A percentile compares a stretch with the other conserved stretches of the same genome.
Evolutionary conservation across 2,329 filamentous ascomycete species (phyloP).

Genomic region (Alternaria longipes): DNA sequence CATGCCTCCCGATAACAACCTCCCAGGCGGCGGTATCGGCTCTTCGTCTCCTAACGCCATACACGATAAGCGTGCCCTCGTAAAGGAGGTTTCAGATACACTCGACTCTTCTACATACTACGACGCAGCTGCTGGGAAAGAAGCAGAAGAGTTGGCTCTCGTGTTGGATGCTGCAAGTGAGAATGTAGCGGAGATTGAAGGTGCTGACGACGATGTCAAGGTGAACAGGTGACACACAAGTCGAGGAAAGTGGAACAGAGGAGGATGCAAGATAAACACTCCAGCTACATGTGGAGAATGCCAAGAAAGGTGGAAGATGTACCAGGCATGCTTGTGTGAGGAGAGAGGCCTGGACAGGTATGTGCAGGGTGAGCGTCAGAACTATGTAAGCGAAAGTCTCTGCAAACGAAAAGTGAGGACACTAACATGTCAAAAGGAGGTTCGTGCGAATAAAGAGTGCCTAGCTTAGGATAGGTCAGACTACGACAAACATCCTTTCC

Average conservation of each 20-base stretch:
- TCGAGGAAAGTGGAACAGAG: neutral
- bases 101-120: neutral
- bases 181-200: neutral
- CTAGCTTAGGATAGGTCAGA: neutral
- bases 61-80: neutral
- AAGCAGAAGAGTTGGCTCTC: slow-evolving; percentile 1
- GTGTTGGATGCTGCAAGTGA: neutral
- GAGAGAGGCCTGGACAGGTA: neutral
- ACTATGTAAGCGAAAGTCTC: neutral
- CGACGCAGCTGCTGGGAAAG: neutral
- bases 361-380: neutral
- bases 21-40: neutral
- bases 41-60: neutral
- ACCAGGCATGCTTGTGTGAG: neutral
- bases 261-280: neutral
- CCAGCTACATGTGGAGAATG: neutral
- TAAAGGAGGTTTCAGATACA: neutral
- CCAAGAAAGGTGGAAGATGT: neutral
- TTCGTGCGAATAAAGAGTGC: neutral
- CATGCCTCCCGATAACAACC: neutral
- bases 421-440: neutral
- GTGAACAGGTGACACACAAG: neutral
- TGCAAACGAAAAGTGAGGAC: rapidly evolving
- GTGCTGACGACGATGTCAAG: neutral
- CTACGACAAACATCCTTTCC: neutral